These are phyloP conservation scores for Cichorium intybus DNA, from an alignment of 140 eudicot genomes.

Conservation along the genomic window DNA sequence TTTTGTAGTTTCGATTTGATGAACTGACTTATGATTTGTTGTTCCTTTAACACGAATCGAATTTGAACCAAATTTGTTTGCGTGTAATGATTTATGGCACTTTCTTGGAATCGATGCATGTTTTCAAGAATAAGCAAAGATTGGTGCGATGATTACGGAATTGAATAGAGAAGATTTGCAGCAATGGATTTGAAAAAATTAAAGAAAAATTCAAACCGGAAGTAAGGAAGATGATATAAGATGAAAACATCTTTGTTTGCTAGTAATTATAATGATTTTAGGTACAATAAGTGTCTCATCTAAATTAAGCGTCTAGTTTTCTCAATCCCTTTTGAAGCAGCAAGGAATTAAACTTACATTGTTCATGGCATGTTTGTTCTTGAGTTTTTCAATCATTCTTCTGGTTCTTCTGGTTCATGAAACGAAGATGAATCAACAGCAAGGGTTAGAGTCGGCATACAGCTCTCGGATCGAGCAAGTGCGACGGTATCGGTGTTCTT, in stretches of 20 bases:
- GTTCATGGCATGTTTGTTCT: neutral
- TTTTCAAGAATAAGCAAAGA: too few relatives aligned
- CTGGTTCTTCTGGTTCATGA: slow-evolving; percentile 24
- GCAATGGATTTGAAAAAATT: neutral
- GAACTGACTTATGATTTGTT: slow-evolving; percentile 1
- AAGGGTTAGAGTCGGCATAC: slow-evolving; percentile 46
- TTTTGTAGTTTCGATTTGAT: neutral
- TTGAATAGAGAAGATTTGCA: neutral
- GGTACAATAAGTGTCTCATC: slow-evolving; percentile 15
- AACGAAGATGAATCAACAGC: slow-evolving; percentile 29
- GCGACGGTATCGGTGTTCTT: neutral
- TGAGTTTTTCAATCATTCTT: slow-evolving; percentile 1
- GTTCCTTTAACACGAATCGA: slow-evolving; percentile 4
- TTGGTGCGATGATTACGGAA: too few relatives aligned
- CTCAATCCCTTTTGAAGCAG: slow-evolving; percentile 5
- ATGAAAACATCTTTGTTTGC: neutral
- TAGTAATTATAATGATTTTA: slow-evolving; percentile 4
- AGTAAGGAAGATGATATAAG: neutral
- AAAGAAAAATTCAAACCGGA: neutral
- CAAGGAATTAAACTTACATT: slow-evolving; percentile 16
- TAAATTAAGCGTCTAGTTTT: slow-evolving; percentile 17
- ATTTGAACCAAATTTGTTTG: neutral
- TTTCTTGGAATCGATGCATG: neutral
- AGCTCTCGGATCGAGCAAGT: slow-evolving; percentile 56
- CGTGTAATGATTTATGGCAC: neutral